Evolutionary conservation across 306 rosid species (phyloP).

Genomic region (Potentilla sterilis): DNA sequence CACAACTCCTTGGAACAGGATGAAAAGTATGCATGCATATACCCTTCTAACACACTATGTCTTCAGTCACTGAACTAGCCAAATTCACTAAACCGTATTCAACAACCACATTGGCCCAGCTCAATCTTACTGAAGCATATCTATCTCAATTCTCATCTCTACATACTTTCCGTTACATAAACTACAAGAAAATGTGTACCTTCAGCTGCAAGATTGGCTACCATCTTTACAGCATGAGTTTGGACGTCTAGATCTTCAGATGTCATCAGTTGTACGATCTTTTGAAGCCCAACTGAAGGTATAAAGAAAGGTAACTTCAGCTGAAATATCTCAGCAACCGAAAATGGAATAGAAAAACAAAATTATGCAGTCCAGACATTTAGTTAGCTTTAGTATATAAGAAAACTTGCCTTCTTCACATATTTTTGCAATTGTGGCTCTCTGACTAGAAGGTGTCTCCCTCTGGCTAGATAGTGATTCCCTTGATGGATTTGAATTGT

Average conservation of each 20-base stretch:
- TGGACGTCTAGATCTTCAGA: constrained; percentile 57
- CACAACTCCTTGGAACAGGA: background rate
- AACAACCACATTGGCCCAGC: background rate
- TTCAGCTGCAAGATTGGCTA: constrained; percentile 87
- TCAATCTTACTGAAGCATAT: background rate
- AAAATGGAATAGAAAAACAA: constrained; percentile 2
- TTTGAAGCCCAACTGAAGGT: constrained; percentile 60
- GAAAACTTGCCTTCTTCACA: constrained; percentile 63
- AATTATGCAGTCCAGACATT: constrained; percentile 6
- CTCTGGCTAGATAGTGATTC: constrained; percentile 49
- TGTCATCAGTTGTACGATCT: constrained; percentile 54
- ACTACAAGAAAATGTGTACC: constrained; percentile 36
- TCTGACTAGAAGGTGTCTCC: constrained; percentile 48
- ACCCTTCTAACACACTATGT: background rate
- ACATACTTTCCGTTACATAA: background rate
- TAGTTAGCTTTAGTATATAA: background rate
- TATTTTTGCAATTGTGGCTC: constrained; percentile 63
- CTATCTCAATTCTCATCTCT: background rate
- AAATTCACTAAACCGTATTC: background rate
- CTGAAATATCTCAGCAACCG: constrained; percentile 9
- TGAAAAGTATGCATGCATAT: background rate
- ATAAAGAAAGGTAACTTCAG: constrained; percentile 23
- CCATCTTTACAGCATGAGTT: constrained; percentile 70
- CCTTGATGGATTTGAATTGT: constrained; percentile 36
- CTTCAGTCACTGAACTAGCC: background rate